Evolutionary conservation across 768 basidiomycete genomes (phyloP).

Genomic region (Coprinellus micaceus): DNA sequence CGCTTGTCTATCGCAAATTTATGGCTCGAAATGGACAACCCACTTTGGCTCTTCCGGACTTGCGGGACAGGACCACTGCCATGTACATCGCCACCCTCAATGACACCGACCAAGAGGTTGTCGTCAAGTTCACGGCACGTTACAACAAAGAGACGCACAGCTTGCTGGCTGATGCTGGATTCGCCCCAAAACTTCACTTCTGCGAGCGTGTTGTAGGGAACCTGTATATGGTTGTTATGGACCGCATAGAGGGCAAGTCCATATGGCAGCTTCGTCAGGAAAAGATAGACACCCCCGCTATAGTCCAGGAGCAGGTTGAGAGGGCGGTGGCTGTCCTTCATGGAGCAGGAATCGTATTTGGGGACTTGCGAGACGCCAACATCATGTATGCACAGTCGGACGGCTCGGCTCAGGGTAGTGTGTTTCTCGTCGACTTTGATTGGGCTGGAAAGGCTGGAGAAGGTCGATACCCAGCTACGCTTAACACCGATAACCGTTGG

Average conservation of each 20-base stretch:
- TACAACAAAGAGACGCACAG: conserved; percentile 14
- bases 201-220: conserved; percentile 15
- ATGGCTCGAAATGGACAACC: conserved; percentile 1
- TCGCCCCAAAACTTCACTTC: conserved; percentile 19
- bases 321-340: conserved; percentile 16
- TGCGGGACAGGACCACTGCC: neutral
- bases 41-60: neutral
- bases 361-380: conserved; percentile 26
- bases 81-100: conserved; percentile 4
- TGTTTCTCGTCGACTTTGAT: conserved; percentile 26
- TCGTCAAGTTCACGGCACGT: conserved; percentile 18
- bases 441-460: conserved; percentile 21
- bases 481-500: conserved; percentile 15
- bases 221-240: conserved; percentile 21
- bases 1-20: conserved; percentile 15
- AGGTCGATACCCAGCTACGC: conserved; percentile 21
- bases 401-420: neutral
- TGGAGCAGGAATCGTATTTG: conserved; percentile 22
- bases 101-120: conserved; percentile 12
- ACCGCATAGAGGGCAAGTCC: conserved; percentile 14
- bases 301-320: conserved; percentile 11
- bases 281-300: conserved; percentile 17
- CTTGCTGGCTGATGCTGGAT: conserved; percentile 10
- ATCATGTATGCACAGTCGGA: conserved; percentile 15
- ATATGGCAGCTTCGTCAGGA: conserved; percentile 13